A percentile compares a stretch with the other conserved stretches of the same genome.
Evolutionary conservation across 1,284 basidiomycete genomes (phyloP).

Genomic region (Sparassis latifolia): DNA sequence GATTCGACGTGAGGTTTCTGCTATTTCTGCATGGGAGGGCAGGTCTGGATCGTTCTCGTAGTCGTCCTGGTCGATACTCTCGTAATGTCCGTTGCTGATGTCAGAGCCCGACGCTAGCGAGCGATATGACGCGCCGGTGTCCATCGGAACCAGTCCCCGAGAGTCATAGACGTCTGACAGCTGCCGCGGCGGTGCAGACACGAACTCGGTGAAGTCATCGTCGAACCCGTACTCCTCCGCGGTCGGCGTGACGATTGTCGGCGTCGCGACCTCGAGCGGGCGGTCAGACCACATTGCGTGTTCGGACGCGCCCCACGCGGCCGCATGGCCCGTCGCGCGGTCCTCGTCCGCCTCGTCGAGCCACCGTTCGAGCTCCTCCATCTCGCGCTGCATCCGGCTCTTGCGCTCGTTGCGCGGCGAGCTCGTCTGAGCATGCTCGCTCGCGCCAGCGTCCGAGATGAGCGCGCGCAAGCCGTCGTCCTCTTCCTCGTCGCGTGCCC

Average conservation of each 20-base stretch:
- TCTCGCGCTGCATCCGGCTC: constrained; percentile 39
- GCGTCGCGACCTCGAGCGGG: constrained; percentile 11
- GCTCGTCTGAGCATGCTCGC: constrained; percentile 2
- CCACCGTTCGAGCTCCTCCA: constrained; percentile 57
- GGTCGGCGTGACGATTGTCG: constrained; percentile 18
- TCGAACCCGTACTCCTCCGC: constrained; percentile 44
- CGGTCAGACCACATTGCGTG: constrained; percentile 15
- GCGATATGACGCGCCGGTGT: constrained; percentile 37
- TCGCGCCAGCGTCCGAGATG: constrained; percentile 14
- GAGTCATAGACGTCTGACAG: constrained; percentile 11
- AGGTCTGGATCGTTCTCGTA: constrained; percentile 32
- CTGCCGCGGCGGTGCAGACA: constrained; percentile 32
- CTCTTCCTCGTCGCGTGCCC: constrained; percentile 28
- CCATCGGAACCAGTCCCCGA: constrained; percentile 21
- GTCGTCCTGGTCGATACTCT: constrained; percentile 17
- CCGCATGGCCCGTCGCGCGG: constrained; percentile 12
- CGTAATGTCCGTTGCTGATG: constrained; percentile 21
- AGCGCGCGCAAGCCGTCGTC: constrained; percentile 29
- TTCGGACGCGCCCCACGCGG: constrained; percentile 16
- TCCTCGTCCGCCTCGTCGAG: constrained; percentile 40
- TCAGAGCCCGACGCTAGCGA: constrained; percentile 45
- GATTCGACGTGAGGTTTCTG: constrained; percentile 44
- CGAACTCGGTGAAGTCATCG: constrained; percentile 72
- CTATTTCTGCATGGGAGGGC: constrained; percentile 47
- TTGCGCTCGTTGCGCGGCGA: constrained; percentile 18